Base-by-base conservation (phyloP, 139 green algal species). In the Auxenochlorella pyrenoidosa region DNA sequence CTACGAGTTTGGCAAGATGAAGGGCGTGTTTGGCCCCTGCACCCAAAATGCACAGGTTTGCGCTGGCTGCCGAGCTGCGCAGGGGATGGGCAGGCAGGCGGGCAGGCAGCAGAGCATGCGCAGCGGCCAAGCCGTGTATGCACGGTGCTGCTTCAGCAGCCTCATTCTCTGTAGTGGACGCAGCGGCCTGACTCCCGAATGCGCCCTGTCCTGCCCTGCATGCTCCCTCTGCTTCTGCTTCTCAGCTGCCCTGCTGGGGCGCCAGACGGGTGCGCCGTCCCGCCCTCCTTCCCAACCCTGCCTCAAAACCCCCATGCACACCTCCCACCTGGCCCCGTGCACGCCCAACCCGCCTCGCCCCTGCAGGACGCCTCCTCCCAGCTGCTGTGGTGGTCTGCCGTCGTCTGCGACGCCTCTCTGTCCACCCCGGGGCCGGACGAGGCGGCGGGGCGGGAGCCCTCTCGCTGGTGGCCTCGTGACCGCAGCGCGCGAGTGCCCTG, bases 371-470 rank as follows among this genome's bases (percentile, higher is more conserved):
- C 78, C 34, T 54, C 54, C 51, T 83, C 78, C 51, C 51, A 54
- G 51, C n/a, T 83, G n/a, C 78, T 83, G 13, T 83, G 78, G 78
- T 83, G 78, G 78, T 40, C 38, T 38, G 78, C 78, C 15, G 78
- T 83, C 32, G 51, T 83, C 15, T 83, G 78, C 51, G 78, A 83
- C 79, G 36, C 79, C 40, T 65, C 79, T 38, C 44, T 75, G 40
- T 85, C 59, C 10, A 16, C 58, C 21, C 60, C 79, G 2, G 79
- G 79, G 8, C 60, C 79, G 8, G 40, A 47, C 0, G 79, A 85
- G 79, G 60, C 38, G 15, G 78, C 78, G 8, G 59, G 38, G 34
- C 32, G 10, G 22, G 79, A 65, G 51, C 63, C 47, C 18, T 12
- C 38, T 0, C 26, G n/a, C 40, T 60, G 30, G 38, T 75, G 59